Percentiles rank a stretch among this genome's conserved stretches.
Evolutionary conservation across 768 basidiomycete genomes (phyloP).

Genomic region (Leccinum broughii): DNA sequence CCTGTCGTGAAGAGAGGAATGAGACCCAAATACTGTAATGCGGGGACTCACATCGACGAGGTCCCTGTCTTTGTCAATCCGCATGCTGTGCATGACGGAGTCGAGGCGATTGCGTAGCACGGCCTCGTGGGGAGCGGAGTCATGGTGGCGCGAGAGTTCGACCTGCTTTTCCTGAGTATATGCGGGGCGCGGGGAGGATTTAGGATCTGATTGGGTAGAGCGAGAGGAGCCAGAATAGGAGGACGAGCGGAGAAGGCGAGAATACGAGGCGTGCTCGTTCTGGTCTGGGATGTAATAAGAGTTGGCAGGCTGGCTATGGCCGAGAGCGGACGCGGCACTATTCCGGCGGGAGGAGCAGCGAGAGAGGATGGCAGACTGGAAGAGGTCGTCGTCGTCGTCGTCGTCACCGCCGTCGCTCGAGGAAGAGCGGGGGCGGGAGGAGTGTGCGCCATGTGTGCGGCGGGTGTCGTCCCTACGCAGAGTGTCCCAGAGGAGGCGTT

Average conservation of each 20-base stretch:
- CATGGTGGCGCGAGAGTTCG: constrained; percentile 25
- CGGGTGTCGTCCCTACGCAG: constrained; percentile 50
- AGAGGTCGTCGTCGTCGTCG: constrained; percentile 28
- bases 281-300: constrained; percentile 36
- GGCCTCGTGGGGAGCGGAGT: constrained; percentile 50
- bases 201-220: constrained; percentile 24
- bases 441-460: constrained; percentile 26
- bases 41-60: constrained; percentile 25
- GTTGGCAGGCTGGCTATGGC: constrained; percentile 13
- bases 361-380: constrained; percentile 30
- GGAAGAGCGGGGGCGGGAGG: constrained; percentile 29
- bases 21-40: background rate
- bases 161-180: constrained; percentile 21
- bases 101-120: constrained; percentile 55
- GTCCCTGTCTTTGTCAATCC: constrained; percentile 25
- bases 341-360: constrained; percentile 22
- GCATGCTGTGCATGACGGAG: constrained; percentile 43
- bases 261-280: constrained; percentile 28
- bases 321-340: constrained; percentile 22
- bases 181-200: constrained; percentile 13
- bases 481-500: constrained; percentile 56
- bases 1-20: constrained; percentile 19
- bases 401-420: constrained; percentile 26
- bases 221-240: constrained; percentile 30
- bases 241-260: constrained; percentile 28